Evolutionary conservation across 2,329 filamentous ascomycete genomes (phyloP), one percentile per base, ranked within the genome.

Genomic region (Colletotrichum tropicicola): DNA sequence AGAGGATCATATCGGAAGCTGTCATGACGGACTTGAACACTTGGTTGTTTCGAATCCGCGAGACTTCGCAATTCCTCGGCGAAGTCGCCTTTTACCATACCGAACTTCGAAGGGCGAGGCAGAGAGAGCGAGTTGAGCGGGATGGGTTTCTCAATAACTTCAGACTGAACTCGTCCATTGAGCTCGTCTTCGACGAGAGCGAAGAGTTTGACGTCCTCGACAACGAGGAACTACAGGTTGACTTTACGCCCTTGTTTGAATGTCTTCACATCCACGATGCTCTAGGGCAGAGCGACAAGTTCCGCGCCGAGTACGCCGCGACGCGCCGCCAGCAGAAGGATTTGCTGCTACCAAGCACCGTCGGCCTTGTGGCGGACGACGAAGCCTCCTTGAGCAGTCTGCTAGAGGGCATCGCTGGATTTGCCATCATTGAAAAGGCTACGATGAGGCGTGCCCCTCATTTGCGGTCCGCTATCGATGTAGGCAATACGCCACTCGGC

Each of bases 11-110:
- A 60, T 95, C 95, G 4, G 95, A 98, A 78, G 94, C 94, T 13
- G 96, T 99, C 70, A 98, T 98, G 93, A 92, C 89, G 2, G 96
- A 99, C 78, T 80, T 99, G 59, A 98, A 98, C 74, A 98, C 94
- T 1, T 99, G 96, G 96, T 84, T 99, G 9, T 99, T 92, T 73
- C 90, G 93, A 21, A 97, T 99, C 68, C 90, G 96, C 72, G 96
- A 99, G 77, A 97, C 94, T 17, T 98, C 96, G 1, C 95, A 98
- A 71, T 98, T 97, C 68, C 81, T 99, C 7, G 96, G 96, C 5
- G 96, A 99, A 76, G 93, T 99, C 6, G 94, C 96, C 4, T 97
- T 99, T 74, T 98, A 97, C 73, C 94, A 98, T 73, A 99, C 96
- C 0, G 92, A 98, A 71, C 87, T 97, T 74, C 89, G 96, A 45